Conservation (phyloP, 202 grass and related monocot species). For the Eragrostis tef region DNA sequence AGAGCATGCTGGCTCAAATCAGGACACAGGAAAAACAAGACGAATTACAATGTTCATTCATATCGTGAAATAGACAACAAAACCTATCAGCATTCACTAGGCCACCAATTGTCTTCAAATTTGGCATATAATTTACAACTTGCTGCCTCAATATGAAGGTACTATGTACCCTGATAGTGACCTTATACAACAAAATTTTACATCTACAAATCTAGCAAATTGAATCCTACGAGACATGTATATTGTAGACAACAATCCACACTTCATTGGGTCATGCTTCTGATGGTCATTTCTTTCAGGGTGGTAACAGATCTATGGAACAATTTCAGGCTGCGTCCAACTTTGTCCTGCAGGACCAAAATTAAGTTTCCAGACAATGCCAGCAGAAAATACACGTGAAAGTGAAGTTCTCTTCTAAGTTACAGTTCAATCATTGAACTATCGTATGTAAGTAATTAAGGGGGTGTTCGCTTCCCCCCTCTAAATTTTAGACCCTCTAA, state of each 20-base stretch:
- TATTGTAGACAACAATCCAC: conserved; percentile 12
- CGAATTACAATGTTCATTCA: not conserved
- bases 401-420: not conserved
- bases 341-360: conserved; percentile 69
- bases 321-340: conserved; percentile 74
- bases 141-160: too few relatives aligned
- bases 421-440: not conserved
- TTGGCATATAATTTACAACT: conserved; percentile 13
- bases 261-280: conserved; percentile 66
- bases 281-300: conserved; percentile 80
- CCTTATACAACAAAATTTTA: conserved; percentile 39
- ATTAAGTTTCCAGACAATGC: not conserved
- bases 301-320: conserved; percentile 77
- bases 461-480: too few relatives aligned
- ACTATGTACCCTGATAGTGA: not conserved
- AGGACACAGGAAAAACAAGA: not conserved
- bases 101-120: not conserved
- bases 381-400: not conserved
- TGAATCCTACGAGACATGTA: conserved; percentile 29
- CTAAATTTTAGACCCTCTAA: too few relatives aligned
- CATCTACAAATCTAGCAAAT: conserved; percentile 21
- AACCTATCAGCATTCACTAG: not conserved
- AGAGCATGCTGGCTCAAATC: not conserved
- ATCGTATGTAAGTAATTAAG: not conserved
- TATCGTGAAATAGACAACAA: not conserved